Percentiles rank a stretch among this genome's conserved stretches.
Conservation (phyloP, 257 asterid species). For the Solanum ossicruentum region DNA sequence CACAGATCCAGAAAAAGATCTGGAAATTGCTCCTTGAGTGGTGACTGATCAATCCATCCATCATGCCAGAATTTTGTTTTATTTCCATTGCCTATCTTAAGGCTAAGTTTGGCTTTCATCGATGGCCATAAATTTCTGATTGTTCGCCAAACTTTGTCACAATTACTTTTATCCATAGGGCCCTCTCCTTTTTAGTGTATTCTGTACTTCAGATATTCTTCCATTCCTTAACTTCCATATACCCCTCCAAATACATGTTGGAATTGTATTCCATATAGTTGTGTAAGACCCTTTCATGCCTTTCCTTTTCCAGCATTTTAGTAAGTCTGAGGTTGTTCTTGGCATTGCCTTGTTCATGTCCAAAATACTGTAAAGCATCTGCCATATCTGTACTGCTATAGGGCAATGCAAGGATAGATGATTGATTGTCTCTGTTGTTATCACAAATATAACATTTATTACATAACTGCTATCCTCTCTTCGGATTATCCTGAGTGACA, state of each 20-base stretch:
- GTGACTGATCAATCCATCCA: no score
- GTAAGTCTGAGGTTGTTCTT: neutral
- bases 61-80: no score
- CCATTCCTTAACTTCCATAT: neutral
- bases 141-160: no score
- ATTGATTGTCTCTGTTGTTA: neutral
- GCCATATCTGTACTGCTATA: neutral
- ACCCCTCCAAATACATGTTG: neutral
- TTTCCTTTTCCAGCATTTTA: neutral
- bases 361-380: neutral
- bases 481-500: neutral
- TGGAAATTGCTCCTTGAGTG: no score
- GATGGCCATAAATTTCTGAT: no score
- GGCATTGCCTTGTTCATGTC: neutral
- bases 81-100: no score
- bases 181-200: no score
- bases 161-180: no score
- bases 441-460: neutral
- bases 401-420: neutral
- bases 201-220: neutral
- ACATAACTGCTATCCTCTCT: neutral
- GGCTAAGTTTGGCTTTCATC: no score
- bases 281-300: neutral
- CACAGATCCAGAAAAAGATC: no score
- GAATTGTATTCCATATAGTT: neutral